These are phyloP conservation scores for Herpetomonas tarakana DNA, from an alignment of 208 protist species.

Conservation along the genomic window DNA sequence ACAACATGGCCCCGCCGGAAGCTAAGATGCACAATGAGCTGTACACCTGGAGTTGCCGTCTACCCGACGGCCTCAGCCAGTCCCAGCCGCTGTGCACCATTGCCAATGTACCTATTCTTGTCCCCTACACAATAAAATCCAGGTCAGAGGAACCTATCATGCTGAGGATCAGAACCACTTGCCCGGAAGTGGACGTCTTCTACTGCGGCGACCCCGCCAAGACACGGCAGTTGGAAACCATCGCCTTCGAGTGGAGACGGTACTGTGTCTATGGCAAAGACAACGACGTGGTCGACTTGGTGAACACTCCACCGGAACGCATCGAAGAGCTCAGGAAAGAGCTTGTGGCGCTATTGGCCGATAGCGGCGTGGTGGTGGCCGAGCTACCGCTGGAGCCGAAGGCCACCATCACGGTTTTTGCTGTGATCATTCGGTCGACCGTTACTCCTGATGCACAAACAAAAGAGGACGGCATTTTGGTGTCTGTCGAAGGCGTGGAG, in stretches of 20 bases:
- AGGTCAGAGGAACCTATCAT: slow-evolving; percentile 49
- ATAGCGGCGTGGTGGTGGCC: slow-evolving; percentile 24
- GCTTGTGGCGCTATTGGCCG: slow-evolving; percentile 35
- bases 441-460: slow-evolving; percentile 45
- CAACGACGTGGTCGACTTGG: slow-evolving; percentile 14
- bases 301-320: slow-evolving; percentile 12
- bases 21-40: slow-evolving; percentile 81
- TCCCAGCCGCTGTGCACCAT: slow-evolving; percentile 41
- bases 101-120: slow-evolving; percentile 68
- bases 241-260: slow-evolving; percentile 40
- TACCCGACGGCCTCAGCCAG: slow-evolving; percentile 10
- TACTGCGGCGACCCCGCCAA: slow-evolving; percentile 24
- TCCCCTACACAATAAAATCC: slow-evolving; percentile 63
- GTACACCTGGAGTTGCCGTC: slow-evolving; percentile 69
- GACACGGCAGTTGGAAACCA: slow-evolving; percentile 25
- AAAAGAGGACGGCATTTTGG: slow-evolving; percentile 83
- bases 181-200: slow-evolving; percentile 65
- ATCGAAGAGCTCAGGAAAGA: slow-evolving; percentile 34
- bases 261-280: slow-evolving; percentile 42
- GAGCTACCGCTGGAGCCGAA: slow-evolving; percentile 43
- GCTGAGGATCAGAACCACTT: slow-evolving; percentile 55
- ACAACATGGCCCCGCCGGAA: slow-evolving; percentile 83
- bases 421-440: slow-evolving; percentile 48
- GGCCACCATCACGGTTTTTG: slow-evolving; percentile 44
- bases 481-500: slow-evolving; percentile 64